These are phyloP conservation scores for Aspergillus transmontanensis DNA, from an alignment of 2,329 filamentous ascomycete species.

Conservation along the genomic window DNA sequence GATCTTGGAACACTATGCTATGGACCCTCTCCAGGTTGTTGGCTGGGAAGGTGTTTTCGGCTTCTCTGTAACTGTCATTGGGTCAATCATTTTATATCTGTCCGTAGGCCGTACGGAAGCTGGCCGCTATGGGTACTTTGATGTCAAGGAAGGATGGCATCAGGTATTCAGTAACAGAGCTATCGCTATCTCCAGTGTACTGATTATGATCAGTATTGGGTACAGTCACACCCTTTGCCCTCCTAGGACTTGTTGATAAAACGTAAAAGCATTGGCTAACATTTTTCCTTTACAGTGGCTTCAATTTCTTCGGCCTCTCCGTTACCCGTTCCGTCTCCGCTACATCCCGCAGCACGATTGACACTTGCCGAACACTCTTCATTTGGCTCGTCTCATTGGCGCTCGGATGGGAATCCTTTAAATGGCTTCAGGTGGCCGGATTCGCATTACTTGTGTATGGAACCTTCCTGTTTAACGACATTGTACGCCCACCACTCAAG, in stretches of 20 bases:
- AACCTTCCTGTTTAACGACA: conserved; percentile 94
- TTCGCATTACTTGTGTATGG: conserved; percentile 92
- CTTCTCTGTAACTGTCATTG: conserved; percentile 74
- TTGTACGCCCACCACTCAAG: conserved; percentile 79
- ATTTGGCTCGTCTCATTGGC: conserved; percentile 92
- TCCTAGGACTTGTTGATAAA: neutral
- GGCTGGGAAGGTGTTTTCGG: conserved; percentile 97
- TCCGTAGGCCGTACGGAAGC: conserved; percentile 72
- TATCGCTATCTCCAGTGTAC: conserved; percentile 74
- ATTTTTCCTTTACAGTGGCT: conserved; percentile 63
- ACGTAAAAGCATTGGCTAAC: neutral
- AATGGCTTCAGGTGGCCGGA: conserved; percentile 89
- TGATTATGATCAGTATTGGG: conserved; percentile 99
- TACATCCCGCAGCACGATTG: conserved; percentile 91
- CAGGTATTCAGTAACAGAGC: conserved; percentile 73
- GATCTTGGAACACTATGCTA: conserved; percentile 77
- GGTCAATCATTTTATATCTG: conserved; percentile 79
- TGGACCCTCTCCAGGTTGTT: conserved; percentile 86
- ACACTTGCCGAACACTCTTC: conserved; percentile 95
- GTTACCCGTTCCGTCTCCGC: conserved; percentile 89
- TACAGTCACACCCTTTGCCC: conserved; percentile 50
- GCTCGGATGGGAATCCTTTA: conserved; percentile 95
- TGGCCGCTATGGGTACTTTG: conserved; percentile 83
- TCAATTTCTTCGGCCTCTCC: conserved; percentile 97
- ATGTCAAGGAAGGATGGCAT: conserved; percentile 80